Percentiles rank a stretch among this genome's conserved stretches.
phyloP scores from a whole-genome alignment of 768 basidiomycete species.

The Mycena indigotica region DNA sequence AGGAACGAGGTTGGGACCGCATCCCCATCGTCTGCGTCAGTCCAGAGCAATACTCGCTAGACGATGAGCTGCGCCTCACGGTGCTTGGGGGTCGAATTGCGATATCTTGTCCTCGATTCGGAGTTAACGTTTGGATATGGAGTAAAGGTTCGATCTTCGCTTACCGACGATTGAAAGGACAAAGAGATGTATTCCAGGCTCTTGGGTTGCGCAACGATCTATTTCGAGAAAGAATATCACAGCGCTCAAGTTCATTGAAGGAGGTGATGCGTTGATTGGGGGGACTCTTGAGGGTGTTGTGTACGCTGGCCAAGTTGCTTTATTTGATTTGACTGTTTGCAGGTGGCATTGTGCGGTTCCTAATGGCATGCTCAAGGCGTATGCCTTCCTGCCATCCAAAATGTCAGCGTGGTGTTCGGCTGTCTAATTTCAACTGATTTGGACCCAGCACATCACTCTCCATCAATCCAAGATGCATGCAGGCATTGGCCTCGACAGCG shows the following conservation, averaged over 20 bases:
- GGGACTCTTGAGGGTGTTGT: conserved; percentile 71
- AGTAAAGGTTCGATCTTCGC: conserved; percentile 45
- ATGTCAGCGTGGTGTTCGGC: conserved; percentile 45
- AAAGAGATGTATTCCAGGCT: conserved; percentile 39
- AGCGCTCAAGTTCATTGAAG: conserved; percentile 62
- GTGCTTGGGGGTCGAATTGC: conserved; percentile 61
- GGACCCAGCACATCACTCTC: conserved; percentile 53
- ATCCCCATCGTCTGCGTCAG: conserved; percentile 56
- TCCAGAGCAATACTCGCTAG: conserved; percentile 35
- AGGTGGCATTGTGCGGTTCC: conserved; percentile 74
- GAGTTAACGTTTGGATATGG: conserved; percentile 69
- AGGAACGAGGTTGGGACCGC: conserved; percentile 61
- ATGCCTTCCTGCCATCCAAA: conserved; percentile 57
- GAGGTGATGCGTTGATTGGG: conserved; percentile 64
- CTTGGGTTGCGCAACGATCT: conserved; percentile 66
- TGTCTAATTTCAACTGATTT: conserved; percentile 1
- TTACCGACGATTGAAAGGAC: background rate
- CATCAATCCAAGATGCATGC: conserved; percentile 47
- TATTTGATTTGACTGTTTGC: conserved; percentile 4
- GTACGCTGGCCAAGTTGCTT: conserved; percentile 38
- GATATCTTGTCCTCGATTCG: conserved; percentile 57
- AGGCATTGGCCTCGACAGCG: conserved; percentile 55
- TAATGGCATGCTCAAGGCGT: conserved; percentile 64
- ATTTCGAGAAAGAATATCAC: conserved; percentile 68
- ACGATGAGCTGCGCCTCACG: conserved; percentile 53